Percentiles rank a stretch among this genome's conserved stretches.
Conservation (phyloP, 2,329 filamentous ascomycete genomes). For the Cladophialophora chaetospira region DNA sequence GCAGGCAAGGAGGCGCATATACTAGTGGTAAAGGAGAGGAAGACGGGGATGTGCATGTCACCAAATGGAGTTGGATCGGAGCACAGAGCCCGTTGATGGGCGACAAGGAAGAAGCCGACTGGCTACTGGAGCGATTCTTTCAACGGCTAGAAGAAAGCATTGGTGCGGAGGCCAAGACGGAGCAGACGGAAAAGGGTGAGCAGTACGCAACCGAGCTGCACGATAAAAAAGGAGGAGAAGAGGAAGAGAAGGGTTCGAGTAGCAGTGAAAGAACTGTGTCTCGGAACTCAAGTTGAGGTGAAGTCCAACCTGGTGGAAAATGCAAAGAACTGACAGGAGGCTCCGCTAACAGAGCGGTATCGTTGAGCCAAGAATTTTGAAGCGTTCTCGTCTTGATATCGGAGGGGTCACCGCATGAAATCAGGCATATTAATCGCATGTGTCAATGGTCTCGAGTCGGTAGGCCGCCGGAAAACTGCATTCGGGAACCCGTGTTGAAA, state of each 20-base stretch:
- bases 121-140: slow-evolving; percentile 45
- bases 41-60: background rate
- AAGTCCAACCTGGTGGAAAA: background rate
- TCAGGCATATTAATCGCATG: too few species aligned
- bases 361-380: too few species aligned
- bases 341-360: too few species aligned
- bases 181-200: slow-evolving; percentile 16
- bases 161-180: slow-evolving; percentile 8
- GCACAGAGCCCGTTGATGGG: slow-evolving; percentile 43
- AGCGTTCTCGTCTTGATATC: too few species aligned
- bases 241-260: background rate
- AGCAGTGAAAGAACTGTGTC: slow-evolving; percentile 2
- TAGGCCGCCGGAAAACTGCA: too few species aligned
- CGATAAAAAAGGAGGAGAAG: background rate
- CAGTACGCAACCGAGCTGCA: slow-evolving; percentile 14
- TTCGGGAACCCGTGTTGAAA: too few species aligned
- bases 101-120: slow-evolving; percentile 46
- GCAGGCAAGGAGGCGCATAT: background rate
- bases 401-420: too few species aligned
- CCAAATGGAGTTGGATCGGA: slow-evolving; percentile 46
- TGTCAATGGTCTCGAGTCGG: too few species aligned
- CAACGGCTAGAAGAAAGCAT: slow-evolving; percentile 44
- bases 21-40: background rate
- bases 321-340: background rate
- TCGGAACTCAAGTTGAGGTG: background rate